Evolutionary conservation across 23 red algal species (phyloP), one percentile per base, ranked within the genome.

Genomic region (Gracilaria gracilis): DNA sequence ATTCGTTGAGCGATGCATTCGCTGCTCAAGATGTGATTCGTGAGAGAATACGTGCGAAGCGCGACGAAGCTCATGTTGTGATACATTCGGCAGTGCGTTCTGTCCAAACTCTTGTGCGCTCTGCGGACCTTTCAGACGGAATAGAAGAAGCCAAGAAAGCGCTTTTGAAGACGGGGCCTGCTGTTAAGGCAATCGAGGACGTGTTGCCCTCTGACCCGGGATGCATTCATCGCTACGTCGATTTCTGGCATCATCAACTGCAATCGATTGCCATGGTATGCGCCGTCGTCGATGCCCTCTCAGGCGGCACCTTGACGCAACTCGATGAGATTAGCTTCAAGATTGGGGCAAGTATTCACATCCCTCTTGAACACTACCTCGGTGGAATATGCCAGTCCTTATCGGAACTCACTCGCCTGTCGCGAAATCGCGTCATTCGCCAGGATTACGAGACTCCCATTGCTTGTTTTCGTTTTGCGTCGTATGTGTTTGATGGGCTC

Each of bases 321-420:
- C 32, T 34, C 37, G 76, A 81, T 9, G 57, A 83, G n/a, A 75
- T 91, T 14, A 39, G 29, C 27, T 21, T 39, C 6, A 81, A 80
- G 61, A 55, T 74, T 57, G 91, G 80, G 19, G 75, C 83, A 9
- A 70, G 79, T 25, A 57, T 87, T 53, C 66, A 59, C 51, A 77
- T 94, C n/a, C 67, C 51, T 37, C 28, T 95, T 7, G 93, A 98
- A 61, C 87, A 95, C 72, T 98, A 93, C 70, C 80, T 98, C 35
- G 48, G 84, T 9, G 96, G 92, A 23, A 62, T 98, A 23, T 95
- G 93, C 32, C 62, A 70, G 37, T 84, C 82, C 4, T 40, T 98
- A 20, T 33, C 73, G 32, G 96, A 98, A 74, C 39, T 98, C 4
- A 24, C 83, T 24, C 89, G 96, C 9, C 28, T 95, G 47, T 83